Evolutionary conservation across 805 yeast species (phyloP), one percentile per base, ranked within the genome.

Genomic region (Saturnispora kantuleensis): DNA sequence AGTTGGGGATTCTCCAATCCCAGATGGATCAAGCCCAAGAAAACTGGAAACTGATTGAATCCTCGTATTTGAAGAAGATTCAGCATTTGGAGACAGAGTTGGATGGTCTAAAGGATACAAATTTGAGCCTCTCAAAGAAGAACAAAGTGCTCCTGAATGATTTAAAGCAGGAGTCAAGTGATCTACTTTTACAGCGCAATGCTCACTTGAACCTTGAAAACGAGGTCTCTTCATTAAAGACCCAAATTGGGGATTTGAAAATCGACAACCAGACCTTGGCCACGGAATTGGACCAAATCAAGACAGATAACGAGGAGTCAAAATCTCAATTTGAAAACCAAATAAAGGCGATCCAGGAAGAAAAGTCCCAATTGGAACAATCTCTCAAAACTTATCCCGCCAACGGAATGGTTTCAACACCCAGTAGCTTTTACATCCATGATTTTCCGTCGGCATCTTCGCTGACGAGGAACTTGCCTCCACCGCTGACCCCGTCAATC

Each of bases 21-120:
- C 93, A 88, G 58, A 81, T 84, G 51, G 73, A 84, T 7, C 72
- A 79, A 12, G 83, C 90, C 0, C 81, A 81, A 46, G 86, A 81
- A 50, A 85, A 82, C 58, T 86, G 96, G 95, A 80, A 82, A 46
- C 66, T 78, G 15, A 79, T 87, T 36, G 97, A 93, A 60, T 73
- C 82, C 34, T 69, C 77, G 3, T 68, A 87, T 47, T 65, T 70
- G 48, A 59, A 64, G 8, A 74, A 73, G 46, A 67, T 80, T 15
- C 58, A 73, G 4, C 46, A 53, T 12, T 51, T 72, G n/a, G 73
- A 74, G 47, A 57, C 55, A 39, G 77, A 77, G 42, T 57, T 74
- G 7, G 72, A 67, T 31, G 62, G 59, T 5, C 51, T 69, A 39
- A 55, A 57, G 34, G 55, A 54, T 38, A 60, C 58, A 35, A 64